A percentile compares a stretch with the other conserved stretches of the same genome.
Evolutionary conservation across 805 yeast genomes (phyloP).

Genomic region (Myxozyma udenii): DNA sequence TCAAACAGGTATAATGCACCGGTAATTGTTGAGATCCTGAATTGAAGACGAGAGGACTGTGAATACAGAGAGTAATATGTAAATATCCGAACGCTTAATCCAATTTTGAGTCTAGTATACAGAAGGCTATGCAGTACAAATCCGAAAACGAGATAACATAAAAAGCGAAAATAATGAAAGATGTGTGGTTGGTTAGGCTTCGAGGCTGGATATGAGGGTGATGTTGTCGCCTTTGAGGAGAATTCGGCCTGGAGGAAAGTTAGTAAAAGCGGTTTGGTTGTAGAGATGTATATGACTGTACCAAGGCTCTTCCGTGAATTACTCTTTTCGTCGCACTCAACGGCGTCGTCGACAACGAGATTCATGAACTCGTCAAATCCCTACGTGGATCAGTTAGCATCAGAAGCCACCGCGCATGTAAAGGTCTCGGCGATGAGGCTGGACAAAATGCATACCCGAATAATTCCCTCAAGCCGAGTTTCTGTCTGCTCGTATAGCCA

Average conservation of each 20-base stretch:
- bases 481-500: constrained; percentile 89
- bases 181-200: constrained; percentile 22
- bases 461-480: constrained; percentile 72
- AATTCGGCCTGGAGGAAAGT: constrained; percentile 48
- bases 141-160: no score
- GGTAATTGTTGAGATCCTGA: no score
- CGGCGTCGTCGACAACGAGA: constrained; percentile 58
- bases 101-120: neutral
- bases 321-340: constrained; percentile 59
- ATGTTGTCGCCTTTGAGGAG: constrained; percentile 92
- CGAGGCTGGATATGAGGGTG: constrained; percentile 56
- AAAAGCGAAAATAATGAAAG: no score
- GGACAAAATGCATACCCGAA: constrained; percentile 43
- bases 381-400: constrained; percentile 15
- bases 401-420: neutral
- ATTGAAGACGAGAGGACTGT: no score
- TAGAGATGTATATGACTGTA: no score
- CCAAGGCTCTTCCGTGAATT: constrained; percentile 58
- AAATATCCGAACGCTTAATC: no score
- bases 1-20: neutral
- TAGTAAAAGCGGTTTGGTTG: no score
- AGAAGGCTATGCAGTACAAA: no score
- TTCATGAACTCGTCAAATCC: constrained; percentile 99
- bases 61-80: no score
- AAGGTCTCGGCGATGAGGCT: neutral